Percentiles rank a stretch among this genome's conserved stretches.
Conservation (phyloP, 768 basidiomycete species). For the Sistotremastrum suecicum region DNA sequence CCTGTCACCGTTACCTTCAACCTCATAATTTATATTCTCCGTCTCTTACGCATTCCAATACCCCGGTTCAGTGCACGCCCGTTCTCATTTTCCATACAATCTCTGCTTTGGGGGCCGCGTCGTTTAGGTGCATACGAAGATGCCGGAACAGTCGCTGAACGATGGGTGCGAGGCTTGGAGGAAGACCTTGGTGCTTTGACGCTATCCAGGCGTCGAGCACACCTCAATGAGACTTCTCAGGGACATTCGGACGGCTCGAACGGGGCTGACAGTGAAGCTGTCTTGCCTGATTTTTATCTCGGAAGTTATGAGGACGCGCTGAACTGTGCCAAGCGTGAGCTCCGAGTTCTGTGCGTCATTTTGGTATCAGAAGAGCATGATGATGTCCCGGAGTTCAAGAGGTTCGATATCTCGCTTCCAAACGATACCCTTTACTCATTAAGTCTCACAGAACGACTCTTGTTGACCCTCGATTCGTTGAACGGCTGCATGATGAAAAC, state of each 20-base stretch:
- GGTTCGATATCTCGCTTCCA: slow-evolving; percentile 26
- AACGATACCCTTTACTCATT: background rate
- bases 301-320: slow-evolving; percentile 76
- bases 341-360: slow-evolving; percentile 63
- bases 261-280: slow-evolving; percentile 13
- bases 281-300: slow-evolving; percentile 69
- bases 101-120: slow-evolving; percentile 14
- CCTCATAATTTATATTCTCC: slow-evolving; percentile 52
- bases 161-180: slow-evolving; percentile 70
- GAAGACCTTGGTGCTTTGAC: slow-evolving; percentile 65
- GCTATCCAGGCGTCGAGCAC: slow-evolving; percentile 19
- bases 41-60: slow-evolving; percentile 52
- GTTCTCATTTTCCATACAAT: slow-evolving; percentile 32
- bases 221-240: slow-evolving; percentile 29
- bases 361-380: slow-evolving; percentile 87
- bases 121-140: slow-evolving; percentile 14
- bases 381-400: slow-evolving; percentile 75
- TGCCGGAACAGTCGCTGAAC: slow-evolving; percentile 45
- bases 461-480: slow-evolving; percentile 57
- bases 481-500: slow-evolving; percentile 53
- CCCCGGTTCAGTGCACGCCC: slow-evolving; percentile 37
- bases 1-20: slow-evolving; percentile 47
- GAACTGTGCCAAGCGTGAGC: slow-evolving; percentile 52
- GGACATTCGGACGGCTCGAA: slow-evolving; percentile 26
- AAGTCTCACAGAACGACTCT: slow-evolving; percentile 44